Evolutionary conservation across 176 grass and related monocot species (phyloP), one percentile per base, ranked within the genome.

Genomic region (Tillandsia fasciculata): DNA sequence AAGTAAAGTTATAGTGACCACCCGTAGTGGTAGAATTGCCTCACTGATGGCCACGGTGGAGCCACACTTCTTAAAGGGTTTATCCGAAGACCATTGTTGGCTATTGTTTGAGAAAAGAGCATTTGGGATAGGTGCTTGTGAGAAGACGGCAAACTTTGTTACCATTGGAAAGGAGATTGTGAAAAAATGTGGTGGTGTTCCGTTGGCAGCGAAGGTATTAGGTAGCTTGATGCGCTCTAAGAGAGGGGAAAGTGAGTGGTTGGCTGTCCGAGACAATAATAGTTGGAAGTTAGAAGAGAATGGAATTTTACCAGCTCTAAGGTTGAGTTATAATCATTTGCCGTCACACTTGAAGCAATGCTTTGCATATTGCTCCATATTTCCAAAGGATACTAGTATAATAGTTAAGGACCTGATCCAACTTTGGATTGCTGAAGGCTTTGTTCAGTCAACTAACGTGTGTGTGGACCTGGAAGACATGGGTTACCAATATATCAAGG

Each of bases 241-340:
- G 63, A 12, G 1, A n/a, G 12, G 52, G 3, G 14, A 61, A 49
- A 2, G 14, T 75, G 52, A 64, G 24, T 81, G 78, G 78, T 10
- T 53, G 12, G n/a, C 2, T 24, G 53, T 81, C 1, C 50, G 63
- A 47, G 63, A 81, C 26, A 81, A 52, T 75, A 53, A 81, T 48
- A 75, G 56, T 66, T 81, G 78, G 78, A 20, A 75, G 33, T 24
- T 70, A 23, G 0, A 70, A 50, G 7, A 42, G 0, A 18, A 13
- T 63, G 28, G 50, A 9, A 52, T 82, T 47, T 53, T 76, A 29
- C 65, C 66, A 53, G 65, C 66, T 53, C 72, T 82, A 10, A 65
- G 4, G 63, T 76, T 82, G 57, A 82, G 79, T 54, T 82, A 76
- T 17, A 50, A 71, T 61, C 65, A 76, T 64, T 27, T 82, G 61